phyloP scores from a whole-genome alignment of 345 rosid species.

The Ceriops tagal region DNA sequence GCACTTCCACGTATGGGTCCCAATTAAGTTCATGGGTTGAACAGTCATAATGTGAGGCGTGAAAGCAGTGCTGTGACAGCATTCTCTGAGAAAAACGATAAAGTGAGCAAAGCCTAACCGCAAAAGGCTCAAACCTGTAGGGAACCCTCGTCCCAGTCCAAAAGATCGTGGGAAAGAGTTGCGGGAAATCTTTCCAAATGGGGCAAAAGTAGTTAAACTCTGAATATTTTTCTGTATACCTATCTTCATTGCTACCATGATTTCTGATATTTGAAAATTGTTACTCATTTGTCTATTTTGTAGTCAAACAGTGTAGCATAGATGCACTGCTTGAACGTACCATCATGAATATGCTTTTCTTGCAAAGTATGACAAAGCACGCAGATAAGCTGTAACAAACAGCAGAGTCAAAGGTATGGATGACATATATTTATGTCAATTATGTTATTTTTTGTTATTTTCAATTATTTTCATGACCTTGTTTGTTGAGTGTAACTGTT shows the following conservation, averaged over 20 bases:
- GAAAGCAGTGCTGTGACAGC: constrained; percentile 57
- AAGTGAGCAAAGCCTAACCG: constrained; percentile 63
- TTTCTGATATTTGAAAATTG: background rate
- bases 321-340: constrained; percentile 92
- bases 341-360: background rate
- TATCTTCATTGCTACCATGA: background rate
- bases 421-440: background rate
- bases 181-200: constrained; percentile 54
- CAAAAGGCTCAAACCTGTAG: constrained; percentile 86
- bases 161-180: constrained; percentile 96
- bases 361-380: constrained; percentile 45
- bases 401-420: constrained; percentile 72
- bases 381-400: constrained; percentile 83
- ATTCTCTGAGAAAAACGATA: constrained; percentile 62
- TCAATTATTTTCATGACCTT: background rate
- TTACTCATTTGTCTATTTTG: constrained; percentile 14
- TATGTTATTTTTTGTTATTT: background rate
- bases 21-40: constrained; percentile 88
- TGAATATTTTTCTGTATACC: constrained; percentile 21
- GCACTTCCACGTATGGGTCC: constrained; percentile 55
- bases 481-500: background rate
- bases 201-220: no score
- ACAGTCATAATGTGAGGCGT: constrained; percentile 46
- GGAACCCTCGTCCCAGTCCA: constrained; percentile 91
- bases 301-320: constrained; percentile 82